These are phyloP conservation scores for Colletotrichum eleusines DNA, from an alignment of 2,329 filamentous ascomycete species.

Conservation along the genomic window DNA sequence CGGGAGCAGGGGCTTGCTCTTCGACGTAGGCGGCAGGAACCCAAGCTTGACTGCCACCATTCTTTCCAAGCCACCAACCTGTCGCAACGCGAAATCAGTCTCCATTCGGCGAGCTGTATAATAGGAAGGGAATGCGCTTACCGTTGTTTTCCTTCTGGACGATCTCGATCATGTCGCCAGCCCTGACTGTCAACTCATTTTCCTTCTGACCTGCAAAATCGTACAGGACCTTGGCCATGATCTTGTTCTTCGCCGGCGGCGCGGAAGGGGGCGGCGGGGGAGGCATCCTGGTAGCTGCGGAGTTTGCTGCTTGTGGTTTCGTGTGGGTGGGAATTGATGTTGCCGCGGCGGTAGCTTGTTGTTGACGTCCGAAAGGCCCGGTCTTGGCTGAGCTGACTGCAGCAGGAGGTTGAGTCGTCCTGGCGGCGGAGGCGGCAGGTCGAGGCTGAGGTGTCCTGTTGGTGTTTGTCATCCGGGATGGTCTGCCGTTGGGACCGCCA, in stretches of 20 bases:
- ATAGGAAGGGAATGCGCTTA: slow-evolving; percentile 58
- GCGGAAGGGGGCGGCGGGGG: slow-evolving; percentile 78
- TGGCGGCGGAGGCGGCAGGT: slow-evolving; percentile 51
- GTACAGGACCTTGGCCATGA: slow-evolving; percentile 90
- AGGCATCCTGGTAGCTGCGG: slow-evolving; percentile 49
- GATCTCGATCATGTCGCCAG: slow-evolving; percentile 87
- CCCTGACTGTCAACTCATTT: slow-evolving; percentile 85
- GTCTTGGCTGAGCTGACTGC: slow-evolving; percentile 47
- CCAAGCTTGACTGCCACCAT: slow-evolving; percentile 82
- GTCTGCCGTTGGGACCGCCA: slow-evolving; percentile 85
- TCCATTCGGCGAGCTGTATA: not conserved
- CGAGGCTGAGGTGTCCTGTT: slow-evolving; percentile 60
- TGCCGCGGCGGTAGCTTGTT: slow-evolving; percentile 42
- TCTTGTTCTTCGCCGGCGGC: slow-evolving; percentile 72
- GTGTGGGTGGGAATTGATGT: slow-evolving; percentile 38
- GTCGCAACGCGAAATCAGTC: slow-evolving; percentile 50
- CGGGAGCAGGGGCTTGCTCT: slow-evolving; percentile 76
- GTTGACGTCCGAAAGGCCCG: slow-evolving; percentile 40
- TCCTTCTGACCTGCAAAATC: slow-evolving; percentile 88
- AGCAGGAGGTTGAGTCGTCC: slow-evolving; percentile 49
- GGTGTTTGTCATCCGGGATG: slow-evolving; percentile 73
- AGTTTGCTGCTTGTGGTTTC: slow-evolving; percentile 36
- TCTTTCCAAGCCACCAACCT: slow-evolving; percentile 98
- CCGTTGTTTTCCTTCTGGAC: slow-evolving; percentile 96
- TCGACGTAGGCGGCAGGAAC: slow-evolving; percentile 94